Percentiles rank a stretch among this genome's conserved stretches.
Evolutionary conservation across 148 eudicot genomes (phyloP).

Genomic region (Agrostemma githago): DNA sequence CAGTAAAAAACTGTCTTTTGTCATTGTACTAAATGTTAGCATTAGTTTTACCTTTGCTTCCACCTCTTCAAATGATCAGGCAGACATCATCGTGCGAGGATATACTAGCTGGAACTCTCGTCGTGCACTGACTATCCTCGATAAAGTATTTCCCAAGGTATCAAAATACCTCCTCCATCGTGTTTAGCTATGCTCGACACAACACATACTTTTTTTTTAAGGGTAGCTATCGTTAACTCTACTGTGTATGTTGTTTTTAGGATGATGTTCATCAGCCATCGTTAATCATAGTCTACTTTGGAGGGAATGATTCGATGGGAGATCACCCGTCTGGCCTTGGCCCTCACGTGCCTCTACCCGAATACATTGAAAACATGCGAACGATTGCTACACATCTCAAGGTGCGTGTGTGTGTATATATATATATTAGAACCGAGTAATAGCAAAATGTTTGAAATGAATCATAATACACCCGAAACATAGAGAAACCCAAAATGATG

Average conservation of each 20-base stretch:
- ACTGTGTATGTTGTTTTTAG: constrained; percentile 29
- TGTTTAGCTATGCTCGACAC: too few relatives aligned
- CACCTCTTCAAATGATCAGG: constrained; percentile 35
- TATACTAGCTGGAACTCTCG: constrained; percentile 91
- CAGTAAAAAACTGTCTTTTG: neutral
- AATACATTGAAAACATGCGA: constrained; percentile 86
- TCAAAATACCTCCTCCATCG: neutral
- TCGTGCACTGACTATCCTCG: constrained; percentile 71
- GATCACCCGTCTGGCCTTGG: constrained; percentile 85
- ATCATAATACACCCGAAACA: too few relatives aligned
- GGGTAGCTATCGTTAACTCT: neutral
- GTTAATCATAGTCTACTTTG: constrained; percentile 78
- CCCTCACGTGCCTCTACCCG: constrained; percentile 94
- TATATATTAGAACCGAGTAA: neutral
- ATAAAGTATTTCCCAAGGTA: constrained; percentile 88
- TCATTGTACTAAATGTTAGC: neutral
- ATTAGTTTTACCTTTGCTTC: neutral
- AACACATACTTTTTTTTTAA: neutral
- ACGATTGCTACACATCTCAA: constrained; percentile 73
- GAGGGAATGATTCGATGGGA: constrained; percentile 98
- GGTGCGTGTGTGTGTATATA: constrained; percentile 49
- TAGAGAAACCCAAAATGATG: too few relatives aligned
- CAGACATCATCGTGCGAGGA: constrained; percentile 77
- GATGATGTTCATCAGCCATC: constrained; percentile 70
- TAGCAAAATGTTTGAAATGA: neutral